These are phyloP conservation scores for Aspergillus tamarii DNA, from an alignment of 2,329 filamentous ascomycete species.

Conservation along the genomic window DNA sequence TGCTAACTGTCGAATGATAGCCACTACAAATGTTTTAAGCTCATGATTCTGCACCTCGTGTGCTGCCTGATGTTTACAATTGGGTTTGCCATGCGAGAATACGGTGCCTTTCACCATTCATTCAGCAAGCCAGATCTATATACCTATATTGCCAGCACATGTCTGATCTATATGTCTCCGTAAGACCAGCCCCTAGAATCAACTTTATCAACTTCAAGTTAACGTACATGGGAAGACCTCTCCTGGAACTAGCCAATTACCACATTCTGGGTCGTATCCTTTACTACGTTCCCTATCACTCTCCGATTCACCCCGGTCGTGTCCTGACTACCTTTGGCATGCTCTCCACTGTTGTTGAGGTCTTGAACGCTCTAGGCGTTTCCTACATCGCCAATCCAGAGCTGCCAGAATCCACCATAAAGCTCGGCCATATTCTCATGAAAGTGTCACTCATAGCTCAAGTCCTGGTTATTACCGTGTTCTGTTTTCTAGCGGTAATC, in stretches of 20 bases:
- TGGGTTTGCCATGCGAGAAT: conserved; percentile 60
- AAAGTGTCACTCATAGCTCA: conserved; percentile 50
- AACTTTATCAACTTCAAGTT: not conserved
- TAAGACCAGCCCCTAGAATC: conserved; percentile 20
- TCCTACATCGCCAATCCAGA: conserved; percentile 51
- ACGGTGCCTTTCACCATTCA: conserved; percentile 56
- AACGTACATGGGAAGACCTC: conserved; percentile 47
- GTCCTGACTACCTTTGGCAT: conserved; percentile 53
- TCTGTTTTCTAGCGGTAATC: conserved; percentile 17
- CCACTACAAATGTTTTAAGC: conserved; percentile 60
- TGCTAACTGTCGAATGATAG: conserved; percentile 35
- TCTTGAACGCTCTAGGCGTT: conserved; percentile 24
- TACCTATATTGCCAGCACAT: conserved; percentile 51
- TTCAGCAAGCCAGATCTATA: conserved; percentile 41
- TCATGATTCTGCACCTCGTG: conserved; percentile 59
- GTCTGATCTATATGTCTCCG: conserved; percentile 43
- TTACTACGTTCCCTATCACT: conserved; percentile 63
- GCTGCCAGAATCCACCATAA: conserved; percentile 53
- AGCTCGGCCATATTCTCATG: conserved; percentile 50
- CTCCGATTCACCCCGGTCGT: conserved; percentile 54
- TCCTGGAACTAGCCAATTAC: conserved; percentile 66
- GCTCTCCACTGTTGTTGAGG: conserved; percentile 53
- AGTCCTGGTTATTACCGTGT: conserved; percentile 22
- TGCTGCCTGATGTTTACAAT: conserved; percentile 58
- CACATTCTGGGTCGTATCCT: conserved; percentile 63